phyloP scores from a whole-genome alignment of 2,329 filamentous ascomycete species.

The Aspergillus transmontanensis region DNA sequence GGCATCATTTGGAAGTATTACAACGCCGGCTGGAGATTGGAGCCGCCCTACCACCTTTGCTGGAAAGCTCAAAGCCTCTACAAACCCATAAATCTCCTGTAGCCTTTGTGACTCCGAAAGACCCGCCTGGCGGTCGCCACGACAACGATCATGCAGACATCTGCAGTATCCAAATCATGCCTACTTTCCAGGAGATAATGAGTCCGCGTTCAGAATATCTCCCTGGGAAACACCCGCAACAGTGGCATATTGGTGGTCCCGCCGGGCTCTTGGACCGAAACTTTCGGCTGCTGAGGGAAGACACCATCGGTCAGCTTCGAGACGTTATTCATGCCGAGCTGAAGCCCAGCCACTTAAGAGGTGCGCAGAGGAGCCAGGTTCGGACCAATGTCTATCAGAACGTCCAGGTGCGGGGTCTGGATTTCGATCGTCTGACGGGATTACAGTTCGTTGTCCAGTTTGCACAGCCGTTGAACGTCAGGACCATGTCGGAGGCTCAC shows the following conservation, averaged over 20 bases:
- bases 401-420: slow-evolving; percentile 11
- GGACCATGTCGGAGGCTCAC: slow-evolving; percentile 6
- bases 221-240: slow-evolving; percentile 32
- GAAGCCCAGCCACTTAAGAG: neutral
- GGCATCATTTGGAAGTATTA: slow-evolving; percentile 19
- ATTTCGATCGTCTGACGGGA: slow-evolving; percentile 21
- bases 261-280: slow-evolving; percentile 36
- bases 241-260: slow-evolving; percentile 31
- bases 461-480: slow-evolving; percentile 25
- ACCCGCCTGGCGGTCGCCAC: slow-evolving; percentile 35
- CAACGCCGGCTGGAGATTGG: slow-evolving; percentile 28
- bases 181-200: slow-evolving; percentile 38
- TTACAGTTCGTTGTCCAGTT: slow-evolving; percentile 27
- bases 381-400: slow-evolving; percentile 18
- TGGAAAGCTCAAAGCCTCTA: neutral
- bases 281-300: slow-evolving; percentile 41
- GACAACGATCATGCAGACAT: slow-evolving; percentile 42
- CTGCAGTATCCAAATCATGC: slow-evolving; percentile 37
- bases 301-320: slow-evolving; percentile 36
- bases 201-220: slow-evolving; percentile 33
- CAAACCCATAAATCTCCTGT: neutral
- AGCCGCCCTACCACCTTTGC: neutral
- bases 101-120: slow-evolving; percentile 16
- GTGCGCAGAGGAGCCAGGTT: slow-evolving; percentile 4
- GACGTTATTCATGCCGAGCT: slow-evolving; percentile 36